Evolutionary conservation across 257 asterid species (phyloP), one percentile per base, ranked within the genome.

Genomic region (Linderniella brevidens): DNA sequence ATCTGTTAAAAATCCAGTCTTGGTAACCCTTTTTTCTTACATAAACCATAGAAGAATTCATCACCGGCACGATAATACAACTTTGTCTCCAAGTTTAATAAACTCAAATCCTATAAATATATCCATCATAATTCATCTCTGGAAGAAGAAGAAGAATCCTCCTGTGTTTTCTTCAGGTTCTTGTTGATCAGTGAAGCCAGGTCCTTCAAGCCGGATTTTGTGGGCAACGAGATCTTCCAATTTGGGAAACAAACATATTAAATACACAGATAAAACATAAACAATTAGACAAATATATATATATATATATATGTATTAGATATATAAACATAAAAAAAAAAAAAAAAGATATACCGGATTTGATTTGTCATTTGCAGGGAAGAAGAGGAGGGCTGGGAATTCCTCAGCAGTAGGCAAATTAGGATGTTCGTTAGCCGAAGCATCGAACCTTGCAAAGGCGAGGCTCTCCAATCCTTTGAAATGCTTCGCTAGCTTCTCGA

Each of bases 401-500:
- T 90, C 96, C 62, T 80, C 87, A 47, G 75, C 94, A 92, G 80
- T 85, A n/a, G n/a, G n/a, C 63, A 61, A 47, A 13, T 61, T 72
- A 3, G 88, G 99, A 58, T 84, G 93, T 54, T 90, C 99, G 46
- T 90, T 90, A 19, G 55, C 46, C 36, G 98, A 85, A 49, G 93
- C 92, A 74, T 90, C 98, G 38, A 85, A 70, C 55, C 93, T 78
- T 48, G 87, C 88, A 57, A 90, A 90, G 35, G 72, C 69, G 5
- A 90, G 77, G 76, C 58, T 58, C 39, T 73, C 85, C 71, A 85
- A 57, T 14, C 98, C 98, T 65, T 64, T 65, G 77, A 85, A 90
- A 78, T 90, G 98, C 77, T 79, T 90, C 17, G 94, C 92, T 82
- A 90, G 58, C 72, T 90, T 90, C 78, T 90, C 92, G 14, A 85